Base-by-base conservation (phyloP, 1,139 yeast genomes). In the Scheffersomyces cryptocercus region DNA sequence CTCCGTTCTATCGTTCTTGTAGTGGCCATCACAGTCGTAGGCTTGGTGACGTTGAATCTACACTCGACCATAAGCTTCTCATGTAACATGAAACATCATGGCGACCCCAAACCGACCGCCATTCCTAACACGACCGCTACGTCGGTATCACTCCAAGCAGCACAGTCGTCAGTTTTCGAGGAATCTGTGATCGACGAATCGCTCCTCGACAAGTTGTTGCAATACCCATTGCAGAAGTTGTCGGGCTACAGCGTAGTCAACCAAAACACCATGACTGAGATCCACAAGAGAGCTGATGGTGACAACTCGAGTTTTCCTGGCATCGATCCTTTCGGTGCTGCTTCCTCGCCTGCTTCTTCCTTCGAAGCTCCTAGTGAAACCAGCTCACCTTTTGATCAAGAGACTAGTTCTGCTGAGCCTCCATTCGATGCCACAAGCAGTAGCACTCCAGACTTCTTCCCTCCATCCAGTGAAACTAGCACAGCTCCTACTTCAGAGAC, bases 401-500 rank as follows among this genome's bases (percentile, higher is more conserved):
- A 20, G 26, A 20, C 26, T 8, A 20, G 26, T 6, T 20, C 26
- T 20, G 26, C 26, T 3, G 37, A 30, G 10, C 15, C 31, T 15
- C 28, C 41, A 24, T 28, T 42, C 20, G 29, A 13, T 15, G 29
- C 10, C 5, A 35, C 35, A 10, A 38, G 46, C 11, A 40, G 47
- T n/a, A 43, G 42, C 28, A 37, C 42, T 29, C 40, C 50, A 10
- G 40, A 44, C 5, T 40, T 46, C 24, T 43, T 44, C 28, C 36
- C 33, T 14, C 30, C 44, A 36, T 30, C 44, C 37, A 35, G 32
- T 24, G 52, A 47, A 40, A 44, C 51, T 14, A 40, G 41, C 28
- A 47, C 60, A 30, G 48, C 52, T 14, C 49, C 59, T 31, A 45
- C 54, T 8, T 39, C 53, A n/a, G 13, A 15, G 11, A 13, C 33